These are phyloP conservation scores for Herpetomonas tarakana DNA, from an alignment of 208 protist genomes.

Conservation along the genomic window DNA sequence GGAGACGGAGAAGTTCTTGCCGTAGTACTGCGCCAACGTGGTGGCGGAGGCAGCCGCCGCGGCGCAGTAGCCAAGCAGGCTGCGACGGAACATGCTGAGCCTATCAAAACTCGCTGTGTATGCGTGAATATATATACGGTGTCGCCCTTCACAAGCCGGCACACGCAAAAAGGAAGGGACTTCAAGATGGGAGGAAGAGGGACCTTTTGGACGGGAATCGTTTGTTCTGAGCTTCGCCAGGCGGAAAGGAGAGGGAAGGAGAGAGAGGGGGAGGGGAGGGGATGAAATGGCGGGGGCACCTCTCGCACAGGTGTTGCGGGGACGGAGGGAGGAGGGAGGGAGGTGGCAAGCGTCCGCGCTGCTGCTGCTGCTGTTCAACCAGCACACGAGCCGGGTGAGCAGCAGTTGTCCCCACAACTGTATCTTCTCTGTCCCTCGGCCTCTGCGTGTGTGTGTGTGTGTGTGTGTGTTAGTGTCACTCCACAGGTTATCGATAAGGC, in stretches of 20 bases:
- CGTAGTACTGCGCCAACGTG: conserved; percentile 55
- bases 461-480: no score
- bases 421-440: no score
- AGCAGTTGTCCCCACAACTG: no score
- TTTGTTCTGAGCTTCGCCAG: no score
- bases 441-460: no score
- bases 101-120: conserved; percentile 14
- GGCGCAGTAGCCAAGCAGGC: not conserved
- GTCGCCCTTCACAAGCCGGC: no score
- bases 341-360: conserved; percentile 11
- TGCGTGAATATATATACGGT: conserved; percentile 8
- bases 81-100: conserved; percentile 1
- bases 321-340: conserved; percentile 11
- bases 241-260: no score
- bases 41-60: not conserved
- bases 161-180: no score
- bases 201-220: not conserved
- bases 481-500: no score
- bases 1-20: conserved; percentile 69
- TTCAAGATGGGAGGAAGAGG: not conserved
- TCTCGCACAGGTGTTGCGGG: not conserved
- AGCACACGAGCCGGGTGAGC: no score
- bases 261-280: no score
- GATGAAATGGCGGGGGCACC: not conserved
- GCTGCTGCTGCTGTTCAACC: not conserved